Percentiles rank a stretch among this genome's conserved stretches.
These are phyloP conservation scores for Ogataea pignaliae DNA, from an alignment of 805 yeast species.

Conservation along the genomic window DNA sequence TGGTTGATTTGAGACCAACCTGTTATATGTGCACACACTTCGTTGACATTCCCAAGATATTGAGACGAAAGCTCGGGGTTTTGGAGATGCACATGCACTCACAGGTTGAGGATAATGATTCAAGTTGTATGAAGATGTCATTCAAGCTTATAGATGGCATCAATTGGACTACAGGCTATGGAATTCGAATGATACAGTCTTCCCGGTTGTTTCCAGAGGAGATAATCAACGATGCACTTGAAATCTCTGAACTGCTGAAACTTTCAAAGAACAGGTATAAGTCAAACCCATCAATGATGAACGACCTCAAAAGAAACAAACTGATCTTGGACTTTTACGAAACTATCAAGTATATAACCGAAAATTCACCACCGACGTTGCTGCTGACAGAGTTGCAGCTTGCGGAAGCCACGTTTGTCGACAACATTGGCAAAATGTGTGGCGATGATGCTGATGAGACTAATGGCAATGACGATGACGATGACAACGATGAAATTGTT, in stretches of 20 bases:
- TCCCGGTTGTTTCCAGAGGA: constrained; percentile 19
- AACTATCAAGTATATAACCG: constrained; percentile 3
- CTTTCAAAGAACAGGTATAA: background rate
- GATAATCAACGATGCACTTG: constrained; percentile 26
- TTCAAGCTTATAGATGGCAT: constrained; percentile 25
- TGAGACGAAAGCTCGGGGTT: constrained; percentile 33
- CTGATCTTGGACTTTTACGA: constrained; percentile 15
- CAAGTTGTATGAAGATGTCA: constrained; percentile 25
- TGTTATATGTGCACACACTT: constrained; percentile 44
- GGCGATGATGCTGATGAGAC: background rate
- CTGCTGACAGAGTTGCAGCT: background rate
- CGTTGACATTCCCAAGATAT: constrained; percentile 33
- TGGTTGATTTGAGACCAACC: constrained; percentile 25
- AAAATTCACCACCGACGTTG: no score
- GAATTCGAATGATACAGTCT: constrained; percentile 31
- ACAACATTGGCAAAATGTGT: background rate
- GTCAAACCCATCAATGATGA: no score
- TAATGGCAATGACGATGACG: background rate
- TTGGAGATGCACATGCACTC: constrained; percentile 35
- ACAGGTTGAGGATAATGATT: constrained; percentile 5
- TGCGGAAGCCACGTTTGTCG: background rate
- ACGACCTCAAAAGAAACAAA: constrained; percentile 1
- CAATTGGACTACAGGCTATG: constrained; percentile 20
- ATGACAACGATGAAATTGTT: background rate
- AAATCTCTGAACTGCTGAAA: constrained; percentile 19